Evolutionary conservation across 2,329 filamentous ascomycete genomes (phyloP).

Genomic region (Ilyonectria robusta): DNA sequence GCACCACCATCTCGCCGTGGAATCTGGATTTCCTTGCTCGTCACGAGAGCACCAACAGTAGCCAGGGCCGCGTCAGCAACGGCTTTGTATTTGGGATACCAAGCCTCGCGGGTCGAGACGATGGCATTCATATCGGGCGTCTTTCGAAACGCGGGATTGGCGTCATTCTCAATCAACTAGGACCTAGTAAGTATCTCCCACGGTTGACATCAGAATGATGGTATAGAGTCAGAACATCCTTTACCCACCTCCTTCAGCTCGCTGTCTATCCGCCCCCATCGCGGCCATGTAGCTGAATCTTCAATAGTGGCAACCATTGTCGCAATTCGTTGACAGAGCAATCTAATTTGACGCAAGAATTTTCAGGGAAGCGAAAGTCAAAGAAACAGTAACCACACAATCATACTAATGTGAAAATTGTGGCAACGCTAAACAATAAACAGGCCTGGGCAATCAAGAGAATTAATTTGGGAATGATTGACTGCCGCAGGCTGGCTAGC

Average conservation of each 20-base stretch:
- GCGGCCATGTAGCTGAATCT: background rate
- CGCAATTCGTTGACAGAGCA: too few species aligned
- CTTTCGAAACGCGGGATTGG: slow-evolving; percentile 10
- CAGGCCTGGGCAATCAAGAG: too few species aligned
- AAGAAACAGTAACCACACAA: too few species aligned
- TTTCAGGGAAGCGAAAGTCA: too few species aligned
- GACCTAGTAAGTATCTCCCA: background rate
- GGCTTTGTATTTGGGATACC: slow-evolving; percentile 11
- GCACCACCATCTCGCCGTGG: slow-evolving; percentile 8
- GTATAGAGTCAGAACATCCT: too few species aligned
- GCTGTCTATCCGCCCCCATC: slow-evolving; percentile 6
- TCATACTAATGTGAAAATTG: too few species aligned
- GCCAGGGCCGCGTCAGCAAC: slow-evolving; percentile 1
- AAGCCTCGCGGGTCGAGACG: slow-evolving; percentile 3
- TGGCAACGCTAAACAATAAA: too few species aligned
- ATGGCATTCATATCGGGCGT: background rate
- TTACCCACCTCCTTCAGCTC: slow-evolving; percentile 12
- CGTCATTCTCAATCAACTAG: slow-evolving; percentile 6
- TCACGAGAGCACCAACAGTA: background rate
- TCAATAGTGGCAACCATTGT: slow-evolving; percentile 1
- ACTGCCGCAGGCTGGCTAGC: too few species aligned
- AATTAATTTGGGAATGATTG: too few species aligned
- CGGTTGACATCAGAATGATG: background rate
- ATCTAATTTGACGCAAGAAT: too few species aligned
- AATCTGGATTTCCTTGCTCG: slow-evolving; percentile 2